Evolutionary conservation across 2,329 filamentous ascomycete species (phyloP).

Genomic region (Nemania diffusa): DNA sequence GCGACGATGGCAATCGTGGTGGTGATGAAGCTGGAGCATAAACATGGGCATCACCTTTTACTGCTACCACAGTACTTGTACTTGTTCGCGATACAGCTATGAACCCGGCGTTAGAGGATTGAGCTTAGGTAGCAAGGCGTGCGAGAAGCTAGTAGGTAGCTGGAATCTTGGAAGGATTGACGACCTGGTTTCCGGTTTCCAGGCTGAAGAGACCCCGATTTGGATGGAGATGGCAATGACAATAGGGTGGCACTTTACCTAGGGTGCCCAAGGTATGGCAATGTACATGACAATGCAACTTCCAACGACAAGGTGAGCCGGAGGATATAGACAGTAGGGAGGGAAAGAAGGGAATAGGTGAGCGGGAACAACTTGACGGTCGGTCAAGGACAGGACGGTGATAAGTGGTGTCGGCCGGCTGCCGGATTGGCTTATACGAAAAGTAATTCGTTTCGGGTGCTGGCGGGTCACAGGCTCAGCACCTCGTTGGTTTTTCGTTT

Average conservation of each 20-base stretch:
- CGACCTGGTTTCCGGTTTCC: not conserved
- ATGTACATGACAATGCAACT: conserved; percentile 6
- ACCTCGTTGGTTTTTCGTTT: conserved; percentile 1
- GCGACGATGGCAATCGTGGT: conserved; percentile 1
- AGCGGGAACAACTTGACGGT: conserved; percentile 9
- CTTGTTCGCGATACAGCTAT: conserved; percentile 2
- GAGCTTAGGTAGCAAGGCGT: not conserved
- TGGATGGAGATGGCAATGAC: not conserved
- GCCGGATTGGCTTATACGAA: conserved; percentile 12
- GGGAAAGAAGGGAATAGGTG: not conserved
- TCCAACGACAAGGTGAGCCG: not conserved
- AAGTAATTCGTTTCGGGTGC: conserved; percentile 9
- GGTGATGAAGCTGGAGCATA: conserved; percentile 10
- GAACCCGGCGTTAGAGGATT: conserved; percentile 11
- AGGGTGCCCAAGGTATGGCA: not conserved
- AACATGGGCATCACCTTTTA: conserved; percentile 19
- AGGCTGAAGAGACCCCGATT: conserved; percentile 10
- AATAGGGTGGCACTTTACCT: conserved; percentile 13
- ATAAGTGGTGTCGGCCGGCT: conserved; percentile 1
- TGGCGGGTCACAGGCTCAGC: conserved; percentile 22
- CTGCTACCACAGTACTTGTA: not conserved
- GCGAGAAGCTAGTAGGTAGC: not conserved
- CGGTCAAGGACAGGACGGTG: not conserved
- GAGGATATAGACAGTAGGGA: not conserved
- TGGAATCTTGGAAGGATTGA: not conserved